Evolutionary conservation across 192 early-diverging fungal species (phyloP).

Genomic region (Mortierella hygrophila): DNA sequence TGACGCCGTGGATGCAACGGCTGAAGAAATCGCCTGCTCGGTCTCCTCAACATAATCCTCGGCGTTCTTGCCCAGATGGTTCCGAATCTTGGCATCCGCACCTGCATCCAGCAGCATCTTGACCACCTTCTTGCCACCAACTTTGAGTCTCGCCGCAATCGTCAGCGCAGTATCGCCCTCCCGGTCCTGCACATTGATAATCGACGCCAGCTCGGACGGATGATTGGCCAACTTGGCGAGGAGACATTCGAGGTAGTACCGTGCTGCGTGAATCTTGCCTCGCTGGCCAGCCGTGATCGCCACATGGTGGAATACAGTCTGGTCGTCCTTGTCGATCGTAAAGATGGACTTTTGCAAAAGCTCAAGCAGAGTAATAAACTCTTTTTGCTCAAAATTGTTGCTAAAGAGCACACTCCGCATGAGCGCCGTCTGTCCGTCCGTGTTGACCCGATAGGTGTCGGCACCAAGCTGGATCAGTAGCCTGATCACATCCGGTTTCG

Average conservation of each 20-base stretch:
- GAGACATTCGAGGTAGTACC: constrained; percentile 92
- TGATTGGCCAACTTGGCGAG: constrained; percentile 76
- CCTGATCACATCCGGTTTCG: constrained; percentile 77
- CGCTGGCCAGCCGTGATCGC: constrained; percentile 75
- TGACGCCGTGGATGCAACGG: neutral
- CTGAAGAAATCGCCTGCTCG: constrained; percentile 15
- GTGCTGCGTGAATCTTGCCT: constrained; percentile 76
- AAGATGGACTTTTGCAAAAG: constrained; percentile 81
- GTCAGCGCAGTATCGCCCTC: constrained; percentile 85
- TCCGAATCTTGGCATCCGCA: constrained; percentile 72
- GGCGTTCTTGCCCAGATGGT: constrained; percentile 74
- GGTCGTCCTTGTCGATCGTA: constrained; percentile 80
- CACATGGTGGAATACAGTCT: constrained; percentile 95
- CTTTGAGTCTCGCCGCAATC: constrained; percentile 64
- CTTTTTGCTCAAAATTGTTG: constrained; percentile 87
- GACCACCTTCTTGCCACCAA: constrained; percentile 73
- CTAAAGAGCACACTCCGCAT: constrained; percentile 92
- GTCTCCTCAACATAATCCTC: constrained; percentile 66
- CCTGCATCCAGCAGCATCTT: constrained; percentile 72
- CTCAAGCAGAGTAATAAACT: constrained; percentile 80
- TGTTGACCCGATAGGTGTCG: constrained; percentile 78
- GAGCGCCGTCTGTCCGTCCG: constrained; percentile 90
- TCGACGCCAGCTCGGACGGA: constrained; percentile 79
- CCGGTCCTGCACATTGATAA: constrained; percentile 83
- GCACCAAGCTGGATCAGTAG: constrained; percentile 82